Conservation (phyloP, 805 yeast species). For the Candida golubevii region DNA sequence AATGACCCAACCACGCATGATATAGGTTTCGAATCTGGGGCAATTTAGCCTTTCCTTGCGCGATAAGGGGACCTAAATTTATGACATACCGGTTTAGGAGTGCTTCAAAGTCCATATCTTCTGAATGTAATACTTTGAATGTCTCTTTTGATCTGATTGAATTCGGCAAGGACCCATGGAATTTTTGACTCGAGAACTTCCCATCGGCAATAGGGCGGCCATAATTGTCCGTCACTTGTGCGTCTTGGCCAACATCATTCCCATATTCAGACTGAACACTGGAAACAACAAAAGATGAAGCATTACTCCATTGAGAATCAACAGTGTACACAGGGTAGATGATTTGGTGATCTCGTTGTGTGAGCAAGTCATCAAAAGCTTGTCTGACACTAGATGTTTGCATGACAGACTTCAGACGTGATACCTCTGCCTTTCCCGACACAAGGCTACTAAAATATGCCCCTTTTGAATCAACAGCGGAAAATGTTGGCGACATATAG, state of each 20-base stretch:
- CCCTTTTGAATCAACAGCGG: too few species aligned
- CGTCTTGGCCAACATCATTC: background rate
- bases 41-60: conserved; percentile 25
- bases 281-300: background rate
- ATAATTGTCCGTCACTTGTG: background rate
- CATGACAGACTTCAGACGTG: background rate
- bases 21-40: conserved; percentile 28
- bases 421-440: background rate
- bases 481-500: too few species aligned
- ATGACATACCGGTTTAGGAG: conserved; percentile 3
- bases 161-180: conserved; percentile 4
- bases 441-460: too few species aligned
- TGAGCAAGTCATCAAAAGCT: conserved; percentile 32
- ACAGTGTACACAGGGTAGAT: conserved; percentile 34
- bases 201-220: background rate
- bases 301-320: conserved; percentile 3
- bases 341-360: conserved; percentile 26
- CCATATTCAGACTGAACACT: background rate
- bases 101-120: conserved; percentile 5
- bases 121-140: conserved; percentile 3
- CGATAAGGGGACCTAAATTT: conserved; percentile 16
- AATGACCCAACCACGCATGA: conserved; percentile 31
- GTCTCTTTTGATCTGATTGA: conserved; percentile 3
- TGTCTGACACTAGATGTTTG: conserved; percentile 17
- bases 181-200: too few species aligned